These are phyloP conservation scores for Xerophyta viscosa DNA, from an alignment of 106 monocot genomes.

Conservation along the genomic window DNA sequence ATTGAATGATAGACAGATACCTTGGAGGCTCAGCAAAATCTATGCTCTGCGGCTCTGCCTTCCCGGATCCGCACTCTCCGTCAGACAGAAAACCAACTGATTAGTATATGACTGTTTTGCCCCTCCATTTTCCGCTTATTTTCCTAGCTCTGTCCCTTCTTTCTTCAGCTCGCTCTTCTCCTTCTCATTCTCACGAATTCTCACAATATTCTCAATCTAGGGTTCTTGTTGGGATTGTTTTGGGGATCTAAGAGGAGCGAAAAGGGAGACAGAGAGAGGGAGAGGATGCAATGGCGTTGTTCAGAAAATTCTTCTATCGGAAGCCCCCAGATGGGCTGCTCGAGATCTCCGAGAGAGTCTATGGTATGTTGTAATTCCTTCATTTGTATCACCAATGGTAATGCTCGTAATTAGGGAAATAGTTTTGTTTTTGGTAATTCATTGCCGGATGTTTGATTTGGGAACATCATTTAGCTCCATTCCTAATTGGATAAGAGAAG, in stretches of 20 bases:
- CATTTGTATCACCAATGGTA: too few relatives aligned
- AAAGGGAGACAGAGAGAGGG: too few relatives aligned
- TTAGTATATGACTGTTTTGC: conserved; percentile 6
- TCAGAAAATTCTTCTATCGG: conserved; percentile 67
- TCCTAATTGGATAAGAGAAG: too few relatives aligned
- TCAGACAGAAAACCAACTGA: background rate
- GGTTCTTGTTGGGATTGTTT: conserved; percentile 2
- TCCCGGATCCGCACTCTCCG: conserved; percentile 7
- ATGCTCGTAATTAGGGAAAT: too few relatives aligned
- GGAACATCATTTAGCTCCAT: background rate
- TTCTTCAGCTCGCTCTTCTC: background rate
- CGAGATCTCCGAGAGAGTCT: conserved; percentile 86
- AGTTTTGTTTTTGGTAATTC: background rate
- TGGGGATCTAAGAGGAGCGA: too few relatives aligned
- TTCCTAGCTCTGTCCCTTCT: background rate
- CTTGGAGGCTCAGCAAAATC: conserved; percentile 25
- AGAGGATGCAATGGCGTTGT: conserved; percentile 44
- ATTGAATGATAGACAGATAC: conserved; percentile 4
- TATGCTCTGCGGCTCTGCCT: conserved; percentile 10
- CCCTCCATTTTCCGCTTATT: background rate
- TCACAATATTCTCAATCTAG: too few relatives aligned
- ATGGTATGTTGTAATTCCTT: conserved; percentile 29
- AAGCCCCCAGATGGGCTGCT: conserved; percentile 91
- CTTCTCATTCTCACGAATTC: background rate
- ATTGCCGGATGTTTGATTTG: background rate